Evolutionary conservation across 139 green algal genomes (phyloP).

Genomic region (Coelastrella sp.): DNA sequence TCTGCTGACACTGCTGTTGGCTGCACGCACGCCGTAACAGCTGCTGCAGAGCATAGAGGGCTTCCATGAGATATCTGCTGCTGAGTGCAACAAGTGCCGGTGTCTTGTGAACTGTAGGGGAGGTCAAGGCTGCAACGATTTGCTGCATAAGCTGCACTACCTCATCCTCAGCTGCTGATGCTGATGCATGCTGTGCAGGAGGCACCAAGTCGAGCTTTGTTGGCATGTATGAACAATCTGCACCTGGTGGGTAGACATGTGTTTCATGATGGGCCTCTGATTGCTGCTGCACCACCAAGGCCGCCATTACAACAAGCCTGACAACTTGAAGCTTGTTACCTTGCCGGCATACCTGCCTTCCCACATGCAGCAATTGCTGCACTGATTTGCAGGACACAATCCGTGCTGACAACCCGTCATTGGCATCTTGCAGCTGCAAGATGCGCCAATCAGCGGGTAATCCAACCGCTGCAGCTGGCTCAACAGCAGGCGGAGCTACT

Average conservation of each 20-base stretch:
- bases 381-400: conserved; percentile 18
- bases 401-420: conserved; percentile 4
- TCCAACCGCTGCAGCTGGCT: not conserved
- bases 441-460: not conserved
- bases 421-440: not conserved
- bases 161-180: too few relatives aligned
- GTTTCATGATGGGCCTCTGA: not conserved
- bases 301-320: not conserved
- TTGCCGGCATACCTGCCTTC: not conserved
- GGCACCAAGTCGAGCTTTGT: not conserved
- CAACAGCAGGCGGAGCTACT: not conserved
- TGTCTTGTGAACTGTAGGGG: not conserved
- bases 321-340: conserved; percentile 20
- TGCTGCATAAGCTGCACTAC: not conserved
- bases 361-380: not conserved
- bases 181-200: too few relatives aligned
- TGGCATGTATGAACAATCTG: not conserved
- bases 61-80: not conserved
- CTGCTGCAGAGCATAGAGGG: conserved; percentile 1
- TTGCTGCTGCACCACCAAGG: not conserved
- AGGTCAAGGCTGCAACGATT: not conserved
- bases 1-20: conserved; percentile 16
- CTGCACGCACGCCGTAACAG: not conserved
- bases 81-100: not conserved
- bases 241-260: not conserved